Evolutionary conservation across 148 eudicot species (phyloP), one percentile per base, ranked within the genome.

Genomic region (Chenopodium suecicum): DNA sequence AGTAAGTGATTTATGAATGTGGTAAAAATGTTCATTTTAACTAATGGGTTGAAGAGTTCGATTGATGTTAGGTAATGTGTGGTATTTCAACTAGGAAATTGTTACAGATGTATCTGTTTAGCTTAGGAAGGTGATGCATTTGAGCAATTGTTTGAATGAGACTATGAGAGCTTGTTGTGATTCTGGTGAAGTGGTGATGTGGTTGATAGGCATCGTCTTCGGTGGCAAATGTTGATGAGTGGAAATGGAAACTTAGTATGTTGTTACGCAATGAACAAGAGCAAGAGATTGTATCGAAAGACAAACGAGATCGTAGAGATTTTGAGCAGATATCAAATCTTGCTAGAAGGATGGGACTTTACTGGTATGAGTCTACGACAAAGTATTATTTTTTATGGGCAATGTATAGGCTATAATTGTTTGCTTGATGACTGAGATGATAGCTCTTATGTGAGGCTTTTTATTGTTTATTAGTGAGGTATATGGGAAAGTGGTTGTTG

Each of bases 161-260:
- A 75, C 34, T 50, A 9, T 34, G 44, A 37, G 44, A 37, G 44
- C 44, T 37, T 46, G 27, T 68, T 50, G 47, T 70, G 37, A 50
- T 58, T 25, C 12, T 75, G 16, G 58, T 64, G 44, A 56, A 52
- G 22, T 32, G 80, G 27, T 23, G 47, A 54, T 81, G 73, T 81
- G 82, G 81, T 75, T 84, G 82, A 74, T 74, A 93, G 99, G 97
- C 93, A 50, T 91, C 99, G 41, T 94, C 99, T 74, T 94, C 99
- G 3, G 98, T 94, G 85, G 97, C 95, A 73, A 97, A 97, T 80
- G 86, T 97, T 81, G 99, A 97, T 82, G 97, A 94, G 87, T 97
- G 99, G 99, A 97, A 92, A 88, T 94, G 98, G 98, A 97, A 97
- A 81, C 97, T 97, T 82, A 90, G 93, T 88, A 82, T 90, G 92